Conservation (phyloP, 2,329 filamentous ascomycete species). For the Cladosporium sp. region DNA sequence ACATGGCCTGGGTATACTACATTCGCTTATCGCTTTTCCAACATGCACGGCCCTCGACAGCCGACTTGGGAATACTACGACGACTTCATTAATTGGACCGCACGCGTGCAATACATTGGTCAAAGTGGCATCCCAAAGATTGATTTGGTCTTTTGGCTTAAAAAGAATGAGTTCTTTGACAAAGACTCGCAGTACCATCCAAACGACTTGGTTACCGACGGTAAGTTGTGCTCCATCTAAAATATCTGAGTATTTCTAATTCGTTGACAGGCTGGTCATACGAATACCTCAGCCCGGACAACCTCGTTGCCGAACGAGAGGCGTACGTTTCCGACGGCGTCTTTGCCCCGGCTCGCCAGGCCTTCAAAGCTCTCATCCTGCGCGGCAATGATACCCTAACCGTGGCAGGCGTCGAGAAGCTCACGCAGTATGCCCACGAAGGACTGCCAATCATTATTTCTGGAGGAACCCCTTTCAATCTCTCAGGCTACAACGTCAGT, state of each 20-base stretch:
- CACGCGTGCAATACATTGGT: constrained; percentile 41
- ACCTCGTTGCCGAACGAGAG: constrained; percentile 41
- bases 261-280: constrained; percentile 33
- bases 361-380: constrained; percentile 48
- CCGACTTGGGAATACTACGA: constrained; percentile 45
- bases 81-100: constrained; percentile 41
- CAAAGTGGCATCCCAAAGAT: constrained; percentile 43
- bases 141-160: constrained; percentile 46
- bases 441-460: constrained; percentile 48
- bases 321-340: constrained; percentile 40
- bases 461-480: constrained; percentile 36
- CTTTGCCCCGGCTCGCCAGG: constrained; percentile 43
- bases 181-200: constrained; percentile 25
- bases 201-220: constrained; percentile 28
- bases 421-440: constrained; percentile 39
- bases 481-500: constrained; percentile 24
- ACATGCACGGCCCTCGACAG: constrained; percentile 43
- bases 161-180: constrained; percentile 22
- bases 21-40: constrained; percentile 46
- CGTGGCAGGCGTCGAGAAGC: constrained; percentile 33
- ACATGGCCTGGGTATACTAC: constrained; percentile 53
- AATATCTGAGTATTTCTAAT: neutral
- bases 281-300: constrained; percentile 49
- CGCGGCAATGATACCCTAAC: constrained; percentile 41
- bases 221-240: constrained; percentile 16